Evolutionary conservation across 2,329 filamentous ascomycete genomes (phyloP).

Genomic region (Ascomycota sp.): DNA sequence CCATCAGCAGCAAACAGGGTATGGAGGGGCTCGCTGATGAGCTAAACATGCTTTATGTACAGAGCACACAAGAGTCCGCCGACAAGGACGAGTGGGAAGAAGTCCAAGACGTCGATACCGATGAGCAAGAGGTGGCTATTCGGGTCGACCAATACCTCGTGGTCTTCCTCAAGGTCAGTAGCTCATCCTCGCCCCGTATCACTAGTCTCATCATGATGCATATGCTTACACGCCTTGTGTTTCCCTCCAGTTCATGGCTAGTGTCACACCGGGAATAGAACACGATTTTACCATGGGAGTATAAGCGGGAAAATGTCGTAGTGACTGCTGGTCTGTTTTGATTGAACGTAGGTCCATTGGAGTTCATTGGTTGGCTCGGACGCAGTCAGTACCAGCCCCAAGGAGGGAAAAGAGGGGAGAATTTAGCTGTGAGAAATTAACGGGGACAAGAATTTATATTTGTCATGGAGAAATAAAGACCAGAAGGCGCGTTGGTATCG

Average conservation of each 20-base stretch:
- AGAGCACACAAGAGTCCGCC: conserved; percentile 27
- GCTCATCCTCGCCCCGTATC: neutral
- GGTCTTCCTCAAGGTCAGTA: conserved; percentile 57
- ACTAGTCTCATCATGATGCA: no score
- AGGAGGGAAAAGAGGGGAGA: no score
- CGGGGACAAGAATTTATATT: no score
- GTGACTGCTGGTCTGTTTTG: no score
- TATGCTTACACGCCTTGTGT: no score
- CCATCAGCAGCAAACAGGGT: conserved; percentile 26
- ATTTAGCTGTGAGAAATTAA: no score
- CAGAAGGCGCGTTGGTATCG: no score
- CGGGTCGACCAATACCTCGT: conserved; percentile 78
- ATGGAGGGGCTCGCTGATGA: conserved; percentile 79
- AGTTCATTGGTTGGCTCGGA: no score
- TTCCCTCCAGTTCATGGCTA: conserved; percentile 46
- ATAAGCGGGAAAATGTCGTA: no score
- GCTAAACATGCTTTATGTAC: conserved; percentile 43
- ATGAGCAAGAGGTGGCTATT: conserved; percentile 58
- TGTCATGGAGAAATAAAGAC: no score
- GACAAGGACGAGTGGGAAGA: conserved; percentile 46
- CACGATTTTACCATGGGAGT: conserved; percentile 96
- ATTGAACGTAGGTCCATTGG: no score
- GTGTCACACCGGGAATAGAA: conserved; percentile 90
- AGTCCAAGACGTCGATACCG: conserved; percentile 36
- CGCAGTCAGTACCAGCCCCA: no score